A percentile compares a stretch with the other conserved stretches of the same genome.
phyloP scores from a whole-genome alignment of 768 basidiomycete genomes.

The Leucosporidium yakuticum region DNA sequence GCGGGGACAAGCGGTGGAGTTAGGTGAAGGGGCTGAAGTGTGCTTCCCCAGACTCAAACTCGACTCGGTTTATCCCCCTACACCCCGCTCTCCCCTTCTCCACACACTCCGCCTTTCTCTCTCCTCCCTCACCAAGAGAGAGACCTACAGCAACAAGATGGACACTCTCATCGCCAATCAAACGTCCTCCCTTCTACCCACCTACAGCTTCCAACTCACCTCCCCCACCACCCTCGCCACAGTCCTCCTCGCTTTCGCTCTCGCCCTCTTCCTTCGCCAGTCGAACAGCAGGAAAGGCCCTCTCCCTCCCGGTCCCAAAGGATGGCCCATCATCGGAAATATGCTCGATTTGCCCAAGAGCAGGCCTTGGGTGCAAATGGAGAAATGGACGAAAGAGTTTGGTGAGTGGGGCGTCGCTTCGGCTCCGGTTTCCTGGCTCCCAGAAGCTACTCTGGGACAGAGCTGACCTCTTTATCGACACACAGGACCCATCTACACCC shows the following conservation, averaged over 20 bases:
- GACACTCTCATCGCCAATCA: background rate
- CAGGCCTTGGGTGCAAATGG: conserved; percentile 36
- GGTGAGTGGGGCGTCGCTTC: conserved; percentile 18
- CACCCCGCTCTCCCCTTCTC: too few species aligned
- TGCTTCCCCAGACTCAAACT: background rate
- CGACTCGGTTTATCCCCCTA: too few species aligned
- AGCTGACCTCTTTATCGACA: background rate
- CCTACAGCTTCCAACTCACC: too few species aligned
- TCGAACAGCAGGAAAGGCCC: background rate
- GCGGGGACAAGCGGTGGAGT: background rate
- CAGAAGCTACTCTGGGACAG: background rate
- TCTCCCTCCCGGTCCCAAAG: conserved; percentile 20
- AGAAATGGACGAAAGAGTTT: conserved; percentile 34
- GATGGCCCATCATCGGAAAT: conserved; percentile 34
- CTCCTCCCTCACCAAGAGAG: background rate
- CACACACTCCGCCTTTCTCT: background rate
- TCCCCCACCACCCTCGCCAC: background rate
- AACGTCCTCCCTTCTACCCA: background rate
- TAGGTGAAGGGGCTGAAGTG: background rate
- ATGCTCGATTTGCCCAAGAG: conserved; percentile 33
- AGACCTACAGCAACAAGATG: background rate
- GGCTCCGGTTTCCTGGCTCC: too few species aligned
- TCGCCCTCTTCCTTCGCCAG: background rate
- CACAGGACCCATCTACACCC: conserved; percentile 34
- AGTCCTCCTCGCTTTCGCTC: background rate